Conservation (phyloP, 2,329 filamentous ascomycete species). For the Plenodomus biglobosus region DNA sequence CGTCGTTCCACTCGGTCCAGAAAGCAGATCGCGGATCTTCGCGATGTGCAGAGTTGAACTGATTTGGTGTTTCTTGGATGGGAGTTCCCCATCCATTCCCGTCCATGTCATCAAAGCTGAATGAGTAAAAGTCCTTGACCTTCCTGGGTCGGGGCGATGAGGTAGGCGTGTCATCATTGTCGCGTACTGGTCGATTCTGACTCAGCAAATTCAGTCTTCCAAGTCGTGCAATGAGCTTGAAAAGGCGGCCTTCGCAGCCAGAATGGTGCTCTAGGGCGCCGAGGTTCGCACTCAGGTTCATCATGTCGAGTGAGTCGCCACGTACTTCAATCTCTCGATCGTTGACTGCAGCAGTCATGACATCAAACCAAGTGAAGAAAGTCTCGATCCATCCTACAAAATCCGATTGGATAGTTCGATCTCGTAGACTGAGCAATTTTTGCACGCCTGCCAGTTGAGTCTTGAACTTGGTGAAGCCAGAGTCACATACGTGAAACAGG, state of each 20-base stretch:
- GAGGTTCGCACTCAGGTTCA: conserved; percentile 65
- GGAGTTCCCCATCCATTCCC: conserved; percentile 66
- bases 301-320: conserved; percentile 63
- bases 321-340: conserved; percentile 82
- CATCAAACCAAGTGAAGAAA: conserved; percentile 92
- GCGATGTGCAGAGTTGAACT: conserved; percentile 44
- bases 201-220: conserved; percentile 83
- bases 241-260: conserved; percentile 82
- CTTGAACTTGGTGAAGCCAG: conserved; percentile 88
- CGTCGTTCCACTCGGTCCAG: conserved; percentile 83
- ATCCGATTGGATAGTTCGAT: conserved; percentile 59
- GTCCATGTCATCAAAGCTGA: conserved; percentile 63
- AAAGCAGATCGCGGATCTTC: conserved; percentile 64
- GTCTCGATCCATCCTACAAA: conserved; percentile 89
- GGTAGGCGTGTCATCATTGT: conserved; percentile 37
- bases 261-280: conserved; percentile 81
- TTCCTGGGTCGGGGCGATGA: conserved; percentile 39
- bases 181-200: conserved; percentile 59
- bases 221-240: conserved; percentile 81
- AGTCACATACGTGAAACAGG: conserved; percentile 91
- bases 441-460: conserved; percentile 92
- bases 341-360: conserved; percentile 88
- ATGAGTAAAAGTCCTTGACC: conserved; percentile 54
- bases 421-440: conserved; percentile 79
- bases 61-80: conserved; percentile 50